Percentiles rank a stretch among this genome's conserved stretches.
These are phyloP conservation scores for Fallopia convolvulus DNA, from an alignment of 148 eudicot genomes.

Conservation along the genomic window DNA sequence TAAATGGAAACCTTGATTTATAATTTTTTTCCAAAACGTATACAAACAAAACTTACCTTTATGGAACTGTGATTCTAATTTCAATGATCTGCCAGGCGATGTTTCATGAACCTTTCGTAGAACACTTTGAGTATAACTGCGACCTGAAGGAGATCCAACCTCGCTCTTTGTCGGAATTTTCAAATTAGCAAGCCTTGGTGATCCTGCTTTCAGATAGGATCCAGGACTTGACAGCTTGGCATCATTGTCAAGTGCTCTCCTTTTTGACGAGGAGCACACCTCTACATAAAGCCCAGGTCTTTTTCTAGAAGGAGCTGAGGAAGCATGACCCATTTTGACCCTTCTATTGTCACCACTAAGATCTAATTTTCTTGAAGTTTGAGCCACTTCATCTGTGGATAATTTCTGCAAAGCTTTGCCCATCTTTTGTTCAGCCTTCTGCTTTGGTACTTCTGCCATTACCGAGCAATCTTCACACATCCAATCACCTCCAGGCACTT, in stretches of 20 bases:
- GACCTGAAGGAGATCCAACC: constrained; percentile 16
- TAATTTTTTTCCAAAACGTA: background rate
- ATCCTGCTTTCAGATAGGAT: background rate
- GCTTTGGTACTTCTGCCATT: constrained; percentile 18
- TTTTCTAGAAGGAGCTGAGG: constrained; percentile 22
- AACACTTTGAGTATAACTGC: constrained; percentile 13
- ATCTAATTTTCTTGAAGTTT: background rate
- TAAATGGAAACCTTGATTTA: background rate
- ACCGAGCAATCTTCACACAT: constrained; percentile 37
- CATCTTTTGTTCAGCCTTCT: constrained; percentile 11
- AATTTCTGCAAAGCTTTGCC: constrained; percentile 17
- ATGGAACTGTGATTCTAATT: background rate
- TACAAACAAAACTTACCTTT: background rate
- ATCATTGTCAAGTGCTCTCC: constrained; percentile 17
- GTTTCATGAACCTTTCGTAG: background rate
- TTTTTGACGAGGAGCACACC: constrained; percentile 15
- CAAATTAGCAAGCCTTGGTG: constrained; percentile 13
- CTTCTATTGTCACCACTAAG: constrained; percentile 14
- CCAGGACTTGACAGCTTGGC: constrained; percentile 12
- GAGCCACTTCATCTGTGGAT: constrained; percentile 11
- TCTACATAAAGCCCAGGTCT: constrained; percentile 20
- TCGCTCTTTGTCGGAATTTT: constrained; percentile 15
- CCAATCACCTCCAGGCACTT: constrained; percentile 36
- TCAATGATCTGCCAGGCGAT: constrained; percentile 11
- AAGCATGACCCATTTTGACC: constrained; percentile 6